Conservation (phyloP, 768 basidiomycete genomes). For the Melanogaster broomeanus region DNA sequence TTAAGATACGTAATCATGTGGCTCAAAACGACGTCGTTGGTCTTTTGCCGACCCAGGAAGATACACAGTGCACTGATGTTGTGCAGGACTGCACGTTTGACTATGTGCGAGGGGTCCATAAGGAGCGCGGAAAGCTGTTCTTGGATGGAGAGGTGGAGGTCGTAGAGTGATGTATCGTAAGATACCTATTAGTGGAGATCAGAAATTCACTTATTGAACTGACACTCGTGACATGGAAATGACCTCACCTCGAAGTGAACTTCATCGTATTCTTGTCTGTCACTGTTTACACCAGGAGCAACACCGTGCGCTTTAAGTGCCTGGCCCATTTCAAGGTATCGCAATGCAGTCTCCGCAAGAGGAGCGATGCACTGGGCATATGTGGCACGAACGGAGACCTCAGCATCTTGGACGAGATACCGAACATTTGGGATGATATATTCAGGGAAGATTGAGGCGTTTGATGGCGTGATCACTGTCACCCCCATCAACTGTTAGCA, state of each 20-base stretch:
- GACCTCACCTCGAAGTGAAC: conserved; percentile 74
- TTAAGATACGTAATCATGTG: conserved; percentile 85
- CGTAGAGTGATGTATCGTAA: conserved; percentile 84
- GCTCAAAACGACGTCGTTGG: conserved; percentile 92
- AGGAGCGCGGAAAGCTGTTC: conserved; percentile 86
- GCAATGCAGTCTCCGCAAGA: conserved; percentile 82
- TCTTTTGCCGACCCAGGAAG: conserved; percentile 89
- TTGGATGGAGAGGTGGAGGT: conserved; percentile 82
- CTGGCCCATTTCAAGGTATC: conserved; percentile 93
- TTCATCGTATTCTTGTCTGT: conserved; percentile 73
- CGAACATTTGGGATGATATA: conserved; percentile 92
- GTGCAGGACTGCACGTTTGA: conserved; percentile 87
- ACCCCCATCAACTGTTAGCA: conserved; percentile 55
- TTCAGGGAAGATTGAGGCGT: conserved; percentile 83
- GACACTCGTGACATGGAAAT: neutral
- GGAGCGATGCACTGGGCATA: conserved; percentile 85
- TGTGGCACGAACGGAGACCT: conserved; percentile 78
- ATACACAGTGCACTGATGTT: conserved; percentile 89
- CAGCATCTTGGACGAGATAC: conserved; percentile 79
- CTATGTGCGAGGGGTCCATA: conserved; percentile 85
- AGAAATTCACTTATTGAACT: neutral
- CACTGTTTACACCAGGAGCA: conserved; percentile 39
- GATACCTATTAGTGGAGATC: conserved; percentile 61
- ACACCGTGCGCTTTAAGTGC: conserved; percentile 83
- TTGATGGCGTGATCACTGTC: conserved; percentile 65